Conservation (phyloP, 2,329 filamentous ascomycete genomes). For the Hypoxylon sp. region DNA sequence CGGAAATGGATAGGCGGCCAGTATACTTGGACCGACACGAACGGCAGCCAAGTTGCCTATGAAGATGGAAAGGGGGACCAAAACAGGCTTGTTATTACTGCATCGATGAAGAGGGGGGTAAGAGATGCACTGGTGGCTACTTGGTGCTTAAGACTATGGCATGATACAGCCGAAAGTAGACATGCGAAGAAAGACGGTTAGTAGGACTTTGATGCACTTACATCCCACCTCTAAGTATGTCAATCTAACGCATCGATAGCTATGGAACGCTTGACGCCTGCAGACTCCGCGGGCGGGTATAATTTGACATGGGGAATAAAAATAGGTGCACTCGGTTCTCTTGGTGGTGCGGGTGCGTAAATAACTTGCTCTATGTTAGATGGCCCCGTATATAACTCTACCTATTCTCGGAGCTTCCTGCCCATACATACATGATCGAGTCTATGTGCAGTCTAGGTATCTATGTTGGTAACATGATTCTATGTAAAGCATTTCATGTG, state of each 20-base stretch:
- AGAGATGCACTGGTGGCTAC: constrained; percentile 23
- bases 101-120: constrained; percentile 3
- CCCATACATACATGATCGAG: too few relatives aligned
- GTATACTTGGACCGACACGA: constrained; percentile 14
- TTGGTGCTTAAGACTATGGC: constrained; percentile 31
- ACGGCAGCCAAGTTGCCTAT: constrained; percentile 10
- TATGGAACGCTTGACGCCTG: constrained; percentile 10
- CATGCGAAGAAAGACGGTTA: constrained; percentile 19
- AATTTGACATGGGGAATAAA: constrained; percentile 12
- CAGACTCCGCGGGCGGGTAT: neutral
- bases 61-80: constrained; percentile 13
- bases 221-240: neutral
- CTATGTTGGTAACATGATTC: too few relatives aligned
- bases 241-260: constrained; percentile 9
- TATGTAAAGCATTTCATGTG: too few relatives aligned
- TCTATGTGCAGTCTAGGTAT: too few relatives aligned
- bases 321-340: constrained; percentile 11
- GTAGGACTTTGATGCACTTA: neutral
- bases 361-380: neutral
- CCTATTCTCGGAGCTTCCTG: neutral
- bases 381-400: too few relatives aligned
- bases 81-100: constrained; percentile 6
- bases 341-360: constrained; percentile 12
- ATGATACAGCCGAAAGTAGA: constrained; percentile 29
- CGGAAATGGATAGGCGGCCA: constrained; percentile 19